Evolutionary conservation across 805 yeast genomes (phyloP).

Genomic region (Metschnikowia lachancei): DNA sequence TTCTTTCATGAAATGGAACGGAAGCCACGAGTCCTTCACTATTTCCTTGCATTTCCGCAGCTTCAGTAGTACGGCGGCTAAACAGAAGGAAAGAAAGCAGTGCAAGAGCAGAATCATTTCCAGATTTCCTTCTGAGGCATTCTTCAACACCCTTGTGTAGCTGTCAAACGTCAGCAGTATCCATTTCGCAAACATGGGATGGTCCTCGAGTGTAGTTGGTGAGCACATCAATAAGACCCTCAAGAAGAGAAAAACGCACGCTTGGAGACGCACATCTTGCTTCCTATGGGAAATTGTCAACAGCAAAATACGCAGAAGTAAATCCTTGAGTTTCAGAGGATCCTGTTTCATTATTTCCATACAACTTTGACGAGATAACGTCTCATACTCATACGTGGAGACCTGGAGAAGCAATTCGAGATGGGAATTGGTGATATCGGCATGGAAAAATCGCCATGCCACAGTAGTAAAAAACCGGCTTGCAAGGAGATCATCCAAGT

Average conservation of each 20-base stretch:
- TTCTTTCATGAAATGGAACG: constrained; percentile 5
- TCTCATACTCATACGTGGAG: constrained; percentile 14
- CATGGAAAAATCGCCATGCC: constrained; percentile 42
- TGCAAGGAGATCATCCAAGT: constrained; percentile 11
- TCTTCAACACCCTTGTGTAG: not conserved
- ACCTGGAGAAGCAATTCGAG: constrained; percentile 33
- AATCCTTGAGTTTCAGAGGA: constrained; percentile 22
- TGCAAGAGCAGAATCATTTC: constrained; percentile 1
- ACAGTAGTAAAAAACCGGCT: constrained; percentile 27
- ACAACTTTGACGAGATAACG: not conserved
- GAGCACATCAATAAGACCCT: constrained; percentile 7
- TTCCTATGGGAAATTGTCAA: constrained; percentile 20
- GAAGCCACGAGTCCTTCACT: constrained; percentile 4
- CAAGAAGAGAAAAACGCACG: constrained; percentile 17
- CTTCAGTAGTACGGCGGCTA: constrained; percentile 4
- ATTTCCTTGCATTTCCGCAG: not conserved
- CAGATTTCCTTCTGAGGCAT: not conserved
- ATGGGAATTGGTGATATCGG: constrained; percentile 41
- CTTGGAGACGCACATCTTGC: constrained; percentile 19
- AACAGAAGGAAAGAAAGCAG: constrained; percentile 11
- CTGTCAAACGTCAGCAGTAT: constrained; percentile 25
- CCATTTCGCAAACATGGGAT: constrained; percentile 17
- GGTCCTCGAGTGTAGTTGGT: constrained; percentile 6
- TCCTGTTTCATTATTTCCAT: constrained; percentile 19
- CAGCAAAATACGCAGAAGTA: constrained; percentile 30